phyloP scores from a whole-genome alignment of 768 basidiomycete species.

The Mycena venus region DNA sequence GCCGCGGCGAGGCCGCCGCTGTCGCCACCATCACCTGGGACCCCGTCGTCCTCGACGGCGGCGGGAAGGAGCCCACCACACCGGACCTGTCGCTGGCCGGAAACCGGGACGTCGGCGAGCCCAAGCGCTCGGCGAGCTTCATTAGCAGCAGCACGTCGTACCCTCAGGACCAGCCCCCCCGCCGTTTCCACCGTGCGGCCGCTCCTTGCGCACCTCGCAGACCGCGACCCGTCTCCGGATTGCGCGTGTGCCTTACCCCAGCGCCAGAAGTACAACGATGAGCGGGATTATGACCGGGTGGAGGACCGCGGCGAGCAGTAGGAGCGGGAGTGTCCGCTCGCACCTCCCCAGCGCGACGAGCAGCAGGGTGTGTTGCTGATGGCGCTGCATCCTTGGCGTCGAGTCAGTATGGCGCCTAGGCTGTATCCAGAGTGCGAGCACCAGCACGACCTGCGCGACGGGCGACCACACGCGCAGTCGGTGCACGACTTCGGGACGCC shows the following conservation, averaged over 20 bases:
- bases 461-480: no score
- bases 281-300: background rate
- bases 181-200: slow-evolving; percentile 34
- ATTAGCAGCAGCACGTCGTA: slow-evolving; percentile 37
- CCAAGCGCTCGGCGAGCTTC: slow-evolving; percentile 49
- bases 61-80: slow-evolving; percentile 47
- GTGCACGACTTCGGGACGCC: slow-evolving; percentile 9
- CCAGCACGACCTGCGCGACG: no score
- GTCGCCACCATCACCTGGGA: slow-evolving; percentile 47
- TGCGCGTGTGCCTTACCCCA: no score
- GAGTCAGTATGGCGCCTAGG: slow-evolving; percentile 38
- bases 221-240: slow-evolving; percentile 31
- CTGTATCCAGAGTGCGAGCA: slow-evolving; percentile 14
- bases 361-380: slow-evolving; percentile 64
- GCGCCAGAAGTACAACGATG: slow-evolving; percentile 38
- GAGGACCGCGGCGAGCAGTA: slow-evolving; percentile 15
- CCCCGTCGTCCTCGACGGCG: slow-evolving; percentile 37
- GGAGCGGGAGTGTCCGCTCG: slow-evolving; percentile 28
- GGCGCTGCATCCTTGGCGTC: slow-evolving; percentile 41
- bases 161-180: slow-evolving; percentile 23
- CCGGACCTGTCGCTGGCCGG: slow-evolving; percentile 43
- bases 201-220: slow-evolving; percentile 47
- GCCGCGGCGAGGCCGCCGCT: slow-evolving; percentile 49
- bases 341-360: slow-evolving; percentile 40
- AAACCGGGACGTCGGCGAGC: slow-evolving; percentile 59